A percentile compares a stretch with the other conserved stretches of the same genome.
Evolutionary conservation across 192 early-diverging fungal species (phyloP).

Genomic region (Funneliformis geosporum): DNA sequence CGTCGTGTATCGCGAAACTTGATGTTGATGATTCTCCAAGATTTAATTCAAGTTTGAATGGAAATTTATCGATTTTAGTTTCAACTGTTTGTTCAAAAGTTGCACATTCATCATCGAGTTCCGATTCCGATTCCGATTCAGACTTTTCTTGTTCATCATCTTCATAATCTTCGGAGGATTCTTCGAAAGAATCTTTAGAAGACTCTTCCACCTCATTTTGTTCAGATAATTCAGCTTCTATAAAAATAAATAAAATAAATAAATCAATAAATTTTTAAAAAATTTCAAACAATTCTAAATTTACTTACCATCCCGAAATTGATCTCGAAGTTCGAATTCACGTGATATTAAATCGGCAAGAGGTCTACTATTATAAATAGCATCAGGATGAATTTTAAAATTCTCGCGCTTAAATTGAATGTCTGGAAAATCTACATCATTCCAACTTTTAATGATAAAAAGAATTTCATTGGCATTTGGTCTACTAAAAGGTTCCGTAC

Average conservation of each 20-base stretch:
- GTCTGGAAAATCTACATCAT: background rate
- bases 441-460: background rate
- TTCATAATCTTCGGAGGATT: too few relatives aligned
- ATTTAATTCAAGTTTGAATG: background rate
- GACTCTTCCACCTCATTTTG: background rate
- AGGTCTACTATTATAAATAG: background rate
- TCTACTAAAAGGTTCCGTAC: background rate
- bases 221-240: background rate
- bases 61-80: background rate
- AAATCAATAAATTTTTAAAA: too few relatives aligned
- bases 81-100: background rate
- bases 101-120: background rate
- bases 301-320: background rate
- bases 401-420: background rate
- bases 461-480: background rate
- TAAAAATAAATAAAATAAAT: too few relatives aligned
- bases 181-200: too few relatives aligned
- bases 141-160: background rate
- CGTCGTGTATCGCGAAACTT: background rate
- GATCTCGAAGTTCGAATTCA: background rate
- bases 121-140: background rate
- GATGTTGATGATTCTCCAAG: background rate
- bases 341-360: background rate
- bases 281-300: too few relatives aligned
- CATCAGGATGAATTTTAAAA: background rate